Evolutionary conservation across 192 early-diverging fungal genomes (phyloP), one percentile per base, ranked within the genome.

Genomic region (Podila horticola): DNA sequence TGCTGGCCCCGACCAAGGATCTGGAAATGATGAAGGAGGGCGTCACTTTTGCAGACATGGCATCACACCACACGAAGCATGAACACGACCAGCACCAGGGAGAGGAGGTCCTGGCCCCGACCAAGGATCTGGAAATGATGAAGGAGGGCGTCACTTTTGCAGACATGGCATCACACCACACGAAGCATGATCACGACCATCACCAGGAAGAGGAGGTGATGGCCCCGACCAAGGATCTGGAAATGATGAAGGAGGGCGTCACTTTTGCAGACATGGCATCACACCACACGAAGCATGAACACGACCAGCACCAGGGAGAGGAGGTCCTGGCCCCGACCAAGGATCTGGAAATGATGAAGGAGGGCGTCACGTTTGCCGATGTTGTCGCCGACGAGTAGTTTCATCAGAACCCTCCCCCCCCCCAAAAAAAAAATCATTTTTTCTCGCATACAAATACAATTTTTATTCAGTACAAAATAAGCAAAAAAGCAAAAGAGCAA

Each of bases 71-170:
- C 15, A 29, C 22, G n/a, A 48, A 3, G 1, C 24, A 55, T 24
- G 52, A 55, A 9, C 12, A 74, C 17, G 60, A 68, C 17, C 59
- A 50, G 5, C 5, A 74, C 17, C 61, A 69, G 28, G 67, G 31
- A 29, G 24, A 55, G 0, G 67, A 69, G 24, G 38, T 69, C 19
- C 7, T 69, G 38, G 67, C 67, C 7, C 67, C 67, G 2, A 57
- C 74, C 3, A 66, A 75, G 38, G 74, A 75, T 12, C 28, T 70
- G 17, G 74, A 70, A 22, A 50, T 50, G 41, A 75, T 69, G 74
- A 75, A 75, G 62, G 51, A 76, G 19, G 74, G 63, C 19, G 13
- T 76, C n/a, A 66, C 62, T 6, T 76, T 76, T 58, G 74, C 45
- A 11, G 34, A 61, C 15, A 51, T 45, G 12, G 34, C 38, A 34